phyloP scores from a whole-genome alignment of 1,139 yeast genomes.

The Nakaseomyces kungkrabaensis region DNA sequence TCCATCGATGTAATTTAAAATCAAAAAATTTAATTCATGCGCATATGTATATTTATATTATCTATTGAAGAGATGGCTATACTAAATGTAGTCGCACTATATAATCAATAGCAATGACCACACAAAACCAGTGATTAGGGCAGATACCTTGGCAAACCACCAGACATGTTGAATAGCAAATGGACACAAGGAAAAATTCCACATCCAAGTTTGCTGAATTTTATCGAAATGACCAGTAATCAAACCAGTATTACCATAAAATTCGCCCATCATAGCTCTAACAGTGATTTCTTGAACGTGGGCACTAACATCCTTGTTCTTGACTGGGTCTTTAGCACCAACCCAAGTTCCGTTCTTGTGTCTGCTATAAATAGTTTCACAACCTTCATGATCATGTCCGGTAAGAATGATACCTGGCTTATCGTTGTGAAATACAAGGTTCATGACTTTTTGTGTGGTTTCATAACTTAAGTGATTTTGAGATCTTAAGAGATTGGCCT shows the following conservation, averaged over 20 bases:
- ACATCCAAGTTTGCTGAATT: slow-evolving; percentile 43
- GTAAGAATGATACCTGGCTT: slow-evolving; percentile 73
- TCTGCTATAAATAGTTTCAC: slow-evolving; percentile 55
- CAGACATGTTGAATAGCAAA: slow-evolving; percentile 86
- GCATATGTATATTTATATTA: no score
- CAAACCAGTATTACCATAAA: slow-evolving; percentile 78
- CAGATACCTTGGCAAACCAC: slow-evolving; percentile 74
- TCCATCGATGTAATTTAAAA: no score
- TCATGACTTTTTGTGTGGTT: slow-evolving; percentile 55
- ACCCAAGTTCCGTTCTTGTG: slow-evolving; percentile 41
- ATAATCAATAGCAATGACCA: slow-evolving; percentile 17
- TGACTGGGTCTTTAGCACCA: slow-evolving; percentile 37
- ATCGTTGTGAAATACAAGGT: slow-evolving; percentile 54
- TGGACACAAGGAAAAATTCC: slow-evolving; percentile 62
- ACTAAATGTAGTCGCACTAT: not conserved
- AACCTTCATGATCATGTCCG: slow-evolving; percentile 97
- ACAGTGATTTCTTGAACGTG: slow-evolving; percentile 73
- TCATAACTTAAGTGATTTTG: slow-evolving; percentile 75
- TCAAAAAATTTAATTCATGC: no score
- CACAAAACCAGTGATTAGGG: slow-evolving; percentile 35
- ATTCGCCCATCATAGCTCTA: slow-evolving; percentile 93
- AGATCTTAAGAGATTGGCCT: slow-evolving; percentile 62
- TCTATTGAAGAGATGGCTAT: no score
- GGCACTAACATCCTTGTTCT: slow-evolving; percentile 22
- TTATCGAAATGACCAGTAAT: slow-evolving; percentile 56